Percentiles rank a stretch among this genome's conserved stretches.
Conservation (phyloP, 495 filamentous ascomycete species). For the Aspergillus leporis region DNA sequence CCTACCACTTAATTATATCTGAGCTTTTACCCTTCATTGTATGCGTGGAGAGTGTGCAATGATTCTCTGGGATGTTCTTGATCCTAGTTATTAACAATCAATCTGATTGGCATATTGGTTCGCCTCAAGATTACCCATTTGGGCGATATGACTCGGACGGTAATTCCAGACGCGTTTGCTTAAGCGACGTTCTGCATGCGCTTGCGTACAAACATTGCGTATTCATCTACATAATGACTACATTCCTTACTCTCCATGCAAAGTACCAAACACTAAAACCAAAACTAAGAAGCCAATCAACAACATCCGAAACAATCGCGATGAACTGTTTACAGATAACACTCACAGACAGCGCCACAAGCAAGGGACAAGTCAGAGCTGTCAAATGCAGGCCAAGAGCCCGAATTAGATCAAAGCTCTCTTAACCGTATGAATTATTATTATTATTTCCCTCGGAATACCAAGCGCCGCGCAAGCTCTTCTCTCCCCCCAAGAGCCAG, state of each 20-base stretch:
- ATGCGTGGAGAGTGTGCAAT: not conserved
- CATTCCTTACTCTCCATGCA: not conserved
- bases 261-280: not conserved
- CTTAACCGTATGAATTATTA: not conserved
- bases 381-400: slow-evolving; percentile 13
- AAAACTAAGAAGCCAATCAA: not conserved
- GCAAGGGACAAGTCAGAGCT: slow-evolving; percentile 21
- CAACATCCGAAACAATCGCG: slow-evolving; percentile 10
- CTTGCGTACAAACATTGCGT: not conserved
- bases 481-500: not conserved
- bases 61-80: not conserved
- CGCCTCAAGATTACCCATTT: not conserved
- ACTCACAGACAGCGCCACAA: slow-evolving; percentile 12
- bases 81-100: not conserved
- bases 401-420: slow-evolving; percentile 4
- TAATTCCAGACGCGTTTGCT: not conserved
- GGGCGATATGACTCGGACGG: not conserved
- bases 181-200: too few species aligned
- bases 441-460: not conserved
- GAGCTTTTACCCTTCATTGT: not conserved
- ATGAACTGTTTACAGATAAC: slow-evolving; percentile 11
- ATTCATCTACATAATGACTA: slow-evolving; percentile 1
- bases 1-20: not conserved
- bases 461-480: not conserved
- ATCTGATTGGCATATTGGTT: not conserved